phyloP scores from a whole-genome alignment of 495 filamentous ascomycete genomes.

The Aspergillus panamensis region DNA sequence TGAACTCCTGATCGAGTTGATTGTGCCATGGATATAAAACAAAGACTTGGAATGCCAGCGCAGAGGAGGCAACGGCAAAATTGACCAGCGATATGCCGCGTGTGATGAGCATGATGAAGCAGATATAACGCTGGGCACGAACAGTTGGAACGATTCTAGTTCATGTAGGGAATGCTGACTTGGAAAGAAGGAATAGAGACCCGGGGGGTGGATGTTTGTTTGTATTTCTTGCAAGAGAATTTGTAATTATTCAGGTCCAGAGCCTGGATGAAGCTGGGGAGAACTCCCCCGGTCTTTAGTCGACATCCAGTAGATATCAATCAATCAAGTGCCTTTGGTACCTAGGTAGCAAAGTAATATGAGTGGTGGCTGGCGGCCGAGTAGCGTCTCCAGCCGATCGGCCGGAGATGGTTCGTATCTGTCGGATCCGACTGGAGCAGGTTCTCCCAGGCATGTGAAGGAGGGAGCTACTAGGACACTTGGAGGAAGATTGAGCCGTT shows the following conservation, averaged over 20 bases:
- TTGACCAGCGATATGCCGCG: constrained; percentile 59
- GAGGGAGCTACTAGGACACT: too few species aligned
- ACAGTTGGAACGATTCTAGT: not conserved
- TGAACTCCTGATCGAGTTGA: constrained; percentile 57
- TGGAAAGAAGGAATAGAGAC: not conserved
- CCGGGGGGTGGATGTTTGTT: too few species aligned
- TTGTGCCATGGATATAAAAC: constrained; percentile 67
- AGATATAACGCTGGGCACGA: not conserved
- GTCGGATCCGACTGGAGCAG: constrained; percentile 7
- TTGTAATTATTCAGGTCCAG: too few species aligned
- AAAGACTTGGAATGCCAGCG: constrained; percentile 59
- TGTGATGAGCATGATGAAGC: constrained; percentile 49
- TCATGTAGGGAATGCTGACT: too few species aligned
- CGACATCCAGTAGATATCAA: too few species aligned
- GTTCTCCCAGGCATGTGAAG: too few species aligned
- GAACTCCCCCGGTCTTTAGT: too few species aligned
- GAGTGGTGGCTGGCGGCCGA: not conserved
- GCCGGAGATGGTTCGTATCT: constrained; percentile 16
- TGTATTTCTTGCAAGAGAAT: too few species aligned
- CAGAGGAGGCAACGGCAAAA: constrained; percentile 58
- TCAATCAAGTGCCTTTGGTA: too few species aligned
- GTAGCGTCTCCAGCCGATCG: not conserved
- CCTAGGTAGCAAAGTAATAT: not conserved
- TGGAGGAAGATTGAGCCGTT: too few species aligned
- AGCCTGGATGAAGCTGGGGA: too few species aligned